A percentile compares a stretch with the other conserved stretches of the same genome.
These are phyloP conservation scores for Ustilago nuda DNA, from an alignment of 1,284 basidiomycete genomes.

Conservation along the genomic window DNA sequence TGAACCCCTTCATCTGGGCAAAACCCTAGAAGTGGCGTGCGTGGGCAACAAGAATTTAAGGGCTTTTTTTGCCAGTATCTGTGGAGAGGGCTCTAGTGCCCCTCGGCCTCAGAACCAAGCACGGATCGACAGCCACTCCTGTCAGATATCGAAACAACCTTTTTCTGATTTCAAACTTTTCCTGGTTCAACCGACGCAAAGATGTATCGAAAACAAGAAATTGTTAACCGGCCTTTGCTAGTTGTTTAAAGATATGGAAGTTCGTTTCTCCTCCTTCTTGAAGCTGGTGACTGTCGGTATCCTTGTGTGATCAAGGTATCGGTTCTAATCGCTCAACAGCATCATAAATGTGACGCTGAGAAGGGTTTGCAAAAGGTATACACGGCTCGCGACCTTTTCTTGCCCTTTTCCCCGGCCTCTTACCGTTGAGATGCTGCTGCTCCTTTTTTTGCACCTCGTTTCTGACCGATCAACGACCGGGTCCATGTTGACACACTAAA, in stretches of 20 bases:
- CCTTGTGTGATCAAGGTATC: background rate
- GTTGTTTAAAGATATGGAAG: slow-evolving; percentile 15
- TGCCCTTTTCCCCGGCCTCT: background rate
- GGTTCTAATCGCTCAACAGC: slow-evolving; percentile 20
- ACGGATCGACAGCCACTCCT: slow-evolving; percentile 30
- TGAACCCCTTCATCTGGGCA: background rate
- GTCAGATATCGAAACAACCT: slow-evolving; percentile 15
- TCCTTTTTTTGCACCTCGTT: background rate
- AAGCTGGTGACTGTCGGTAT: background rate
- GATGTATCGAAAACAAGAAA: background rate
- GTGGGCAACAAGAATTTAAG: background rate
- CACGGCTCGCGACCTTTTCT: background rate
- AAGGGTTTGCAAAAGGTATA: background rate
- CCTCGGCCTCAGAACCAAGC: background rate
- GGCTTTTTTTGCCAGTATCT: background rate
- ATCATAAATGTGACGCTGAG: background rate
- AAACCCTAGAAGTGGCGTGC: slow-evolving; percentile 5
- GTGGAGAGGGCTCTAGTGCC: slow-evolving; percentile 19
- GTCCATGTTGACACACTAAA: slow-evolving; percentile 13
- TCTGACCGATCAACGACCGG: slow-evolving; percentile 12
- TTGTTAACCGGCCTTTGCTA: slow-evolving; percentile 5
- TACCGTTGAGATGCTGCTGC: no score
- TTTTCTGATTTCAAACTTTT: background rate
- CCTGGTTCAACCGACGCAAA: slow-evolving; percentile 23
- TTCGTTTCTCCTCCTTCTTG: background rate